phyloP scores from a whole-genome alignment of 2,329 filamentous ascomycete genomes.

The Orbilia brochopaga region DNA sequence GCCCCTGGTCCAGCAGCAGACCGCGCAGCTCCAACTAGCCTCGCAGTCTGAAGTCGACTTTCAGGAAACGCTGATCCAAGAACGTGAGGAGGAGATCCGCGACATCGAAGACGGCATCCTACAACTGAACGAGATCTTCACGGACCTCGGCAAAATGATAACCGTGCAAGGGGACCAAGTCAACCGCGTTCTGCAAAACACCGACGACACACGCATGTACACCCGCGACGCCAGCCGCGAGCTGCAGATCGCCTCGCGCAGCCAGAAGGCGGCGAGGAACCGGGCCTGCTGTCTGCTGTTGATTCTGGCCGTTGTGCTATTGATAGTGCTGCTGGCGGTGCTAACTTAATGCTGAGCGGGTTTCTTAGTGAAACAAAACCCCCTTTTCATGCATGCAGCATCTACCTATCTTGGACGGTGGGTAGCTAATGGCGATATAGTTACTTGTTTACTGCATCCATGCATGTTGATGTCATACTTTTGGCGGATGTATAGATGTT shows the following conservation, averaged over 20 bases:
- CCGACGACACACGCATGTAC: conserved; percentile 79
- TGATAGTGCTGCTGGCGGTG: conserved; percentile 86
- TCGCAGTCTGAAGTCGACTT: conserved; percentile 96
- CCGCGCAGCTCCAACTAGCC: conserved; percentile 78
- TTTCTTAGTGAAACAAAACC: too few species aligned
- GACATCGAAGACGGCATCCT: conserved; percentile 97
- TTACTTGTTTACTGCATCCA: too few species aligned
- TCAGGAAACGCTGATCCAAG: conserved; percentile 91
- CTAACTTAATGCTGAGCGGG: conserved; percentile 16
- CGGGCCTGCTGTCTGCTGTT: conserved; percentile 92
- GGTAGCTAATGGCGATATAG: too few species aligned
- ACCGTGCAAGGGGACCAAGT: conserved; percentile 89
- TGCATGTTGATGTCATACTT: too few species aligned
- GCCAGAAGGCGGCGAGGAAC: conserved; percentile 93
- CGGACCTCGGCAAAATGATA: conserved; percentile 97
- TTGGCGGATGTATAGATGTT: too few species aligned
- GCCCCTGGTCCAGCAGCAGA: conserved; percentile 64
- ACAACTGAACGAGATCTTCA: conserved; percentile 94
- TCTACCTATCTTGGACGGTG: too few species aligned
- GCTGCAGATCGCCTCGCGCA: conserved; percentile 80
- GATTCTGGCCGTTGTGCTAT: conserved; percentile 84
- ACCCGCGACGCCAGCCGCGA: conserved; percentile 86
- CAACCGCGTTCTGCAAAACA: conserved; percentile 85
- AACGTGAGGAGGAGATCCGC: conserved; percentile 94
- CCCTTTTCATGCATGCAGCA: too few species aligned